phyloP scores from a whole-genome alignment of 768 basidiomycete genomes.

The Amanita muscaria region DNA sequence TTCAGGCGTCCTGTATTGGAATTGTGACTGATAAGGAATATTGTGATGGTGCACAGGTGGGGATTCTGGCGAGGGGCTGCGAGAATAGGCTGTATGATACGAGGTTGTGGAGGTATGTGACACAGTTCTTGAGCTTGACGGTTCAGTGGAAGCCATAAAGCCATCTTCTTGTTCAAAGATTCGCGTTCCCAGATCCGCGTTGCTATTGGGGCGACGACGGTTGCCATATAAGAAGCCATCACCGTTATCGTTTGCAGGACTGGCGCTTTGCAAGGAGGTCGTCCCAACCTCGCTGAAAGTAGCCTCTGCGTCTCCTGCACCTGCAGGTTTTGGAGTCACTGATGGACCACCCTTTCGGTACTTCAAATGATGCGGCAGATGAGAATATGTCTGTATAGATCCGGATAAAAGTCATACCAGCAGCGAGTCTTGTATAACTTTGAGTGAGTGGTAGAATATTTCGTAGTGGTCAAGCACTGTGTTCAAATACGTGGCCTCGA shows the following conservation, averaged over 20 bases:
- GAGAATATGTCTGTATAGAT: too few species aligned
- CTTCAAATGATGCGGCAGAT: too few species aligned
- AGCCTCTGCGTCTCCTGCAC: background rate
- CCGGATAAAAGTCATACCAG: constrained; percentile 10
- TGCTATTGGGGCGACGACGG: too few species aligned
- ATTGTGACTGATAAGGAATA: background rate
- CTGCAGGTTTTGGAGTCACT: background rate
- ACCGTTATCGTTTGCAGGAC: too few species aligned
- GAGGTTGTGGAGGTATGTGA: background rate
- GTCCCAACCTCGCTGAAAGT: too few species aligned
- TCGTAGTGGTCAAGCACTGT: constrained; percentile 17
- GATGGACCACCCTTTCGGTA: too few species aligned
- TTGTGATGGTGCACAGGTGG: background rate
- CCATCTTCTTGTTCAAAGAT: constrained; percentile 2
- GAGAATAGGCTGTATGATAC: constrained; percentile 4
- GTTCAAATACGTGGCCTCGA: constrained; percentile 17
- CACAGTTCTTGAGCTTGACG: background rate
- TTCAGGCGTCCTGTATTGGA: too few species aligned
- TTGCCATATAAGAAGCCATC: too few species aligned
- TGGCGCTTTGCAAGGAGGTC: too few species aligned
- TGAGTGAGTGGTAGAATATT: constrained; percentile 21
- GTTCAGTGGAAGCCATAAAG: background rate
- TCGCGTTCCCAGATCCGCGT: too few species aligned
- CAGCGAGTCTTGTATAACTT: constrained; percentile 16
- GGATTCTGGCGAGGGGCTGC: constrained; percentile 2